Conservation (phyloP, 345 rosid genomes). For the Cardamine resedifolia region DNA sequence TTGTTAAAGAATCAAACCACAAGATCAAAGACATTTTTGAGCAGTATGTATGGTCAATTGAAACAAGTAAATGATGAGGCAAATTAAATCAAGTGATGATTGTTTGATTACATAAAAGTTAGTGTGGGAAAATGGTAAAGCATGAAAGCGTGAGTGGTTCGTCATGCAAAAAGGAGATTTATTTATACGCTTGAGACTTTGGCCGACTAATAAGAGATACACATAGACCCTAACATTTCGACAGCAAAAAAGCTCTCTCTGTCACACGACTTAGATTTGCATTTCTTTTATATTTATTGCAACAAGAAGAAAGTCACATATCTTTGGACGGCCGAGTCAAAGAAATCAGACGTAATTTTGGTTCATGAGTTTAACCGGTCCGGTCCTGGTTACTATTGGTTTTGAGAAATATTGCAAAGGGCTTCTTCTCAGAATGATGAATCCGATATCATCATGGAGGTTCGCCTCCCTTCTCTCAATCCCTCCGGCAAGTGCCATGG, state of each 20-base stretch:
- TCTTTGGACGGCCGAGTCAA: background rate
- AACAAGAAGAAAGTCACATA: background rate
- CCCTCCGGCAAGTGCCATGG: slow-evolving; percentile 32
- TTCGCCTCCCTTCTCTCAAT: slow-evolving; percentile 19
- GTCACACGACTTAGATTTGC: too few relatives aligned
- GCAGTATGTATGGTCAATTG: background rate
- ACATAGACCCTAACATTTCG: too few relatives aligned
- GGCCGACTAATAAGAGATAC: too few relatives aligned
- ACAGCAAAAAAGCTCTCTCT: background rate
- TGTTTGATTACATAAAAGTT: background rate
- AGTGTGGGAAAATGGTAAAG: slow-evolving; percentile 5
- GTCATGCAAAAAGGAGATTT: background rate
- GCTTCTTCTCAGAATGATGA: background rate
- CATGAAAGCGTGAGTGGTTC: background rate
- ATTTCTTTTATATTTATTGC: background rate
- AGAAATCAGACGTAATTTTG: background rate
- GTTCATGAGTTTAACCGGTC: background rate
- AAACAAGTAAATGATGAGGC: background rate
- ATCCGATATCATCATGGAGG: slow-evolving; percentile 26
- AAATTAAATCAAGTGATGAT: background rate
- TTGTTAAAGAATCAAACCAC: background rate
- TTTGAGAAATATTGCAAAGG: background rate
- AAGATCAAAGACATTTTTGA: background rate
- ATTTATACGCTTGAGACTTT: background rate
- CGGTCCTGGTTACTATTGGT: too few relatives aligned